phyloP scores from a whole-genome alignment of 2,329 filamentous ascomycete species.

The Alternaria ventricosa region DNA sequence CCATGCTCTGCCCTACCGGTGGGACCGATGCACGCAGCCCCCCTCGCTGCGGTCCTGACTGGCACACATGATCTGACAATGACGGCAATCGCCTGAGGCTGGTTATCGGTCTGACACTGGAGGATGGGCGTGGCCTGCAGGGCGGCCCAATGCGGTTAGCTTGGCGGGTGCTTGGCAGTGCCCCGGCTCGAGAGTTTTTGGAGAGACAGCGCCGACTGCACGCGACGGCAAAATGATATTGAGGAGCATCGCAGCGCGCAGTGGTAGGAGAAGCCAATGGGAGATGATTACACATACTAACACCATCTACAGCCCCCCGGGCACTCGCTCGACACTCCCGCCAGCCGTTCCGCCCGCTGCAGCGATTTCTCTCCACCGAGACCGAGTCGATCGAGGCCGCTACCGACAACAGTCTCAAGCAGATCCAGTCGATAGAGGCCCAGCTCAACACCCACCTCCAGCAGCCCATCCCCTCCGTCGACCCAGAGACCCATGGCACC shows the following conservation, averaged over 20 bases:
- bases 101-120: not conserved
- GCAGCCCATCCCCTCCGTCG: conserved; percentile 24
- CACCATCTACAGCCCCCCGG: conserved; percentile 42
- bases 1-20: conserved; percentile 9
- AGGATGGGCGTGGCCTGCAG: not conserved
- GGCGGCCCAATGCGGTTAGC: not conserved
- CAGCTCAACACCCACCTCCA: conserved; percentile 38
- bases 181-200: conserved; percentile 10
- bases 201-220: not conserved
- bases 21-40: conserved; percentile 13
- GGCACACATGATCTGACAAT: not conserved
- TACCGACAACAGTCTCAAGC: conserved; percentile 37
- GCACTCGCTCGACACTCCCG: conserved; percentile 39
- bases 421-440: conserved; percentile 42
- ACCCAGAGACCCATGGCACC: conserved; percentile 28
- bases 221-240: conserved; percentile 49
- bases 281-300: not conserved
- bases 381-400: conserved; percentile 42
- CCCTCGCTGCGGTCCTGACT: not conserved
- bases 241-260: conserved; percentile 50
- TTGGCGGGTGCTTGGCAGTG: not conserved
- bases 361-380: conserved; percentile 42
- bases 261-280: conserved; percentile 33
- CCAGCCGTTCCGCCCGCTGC: conserved; percentile 20
- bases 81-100: not conserved